Evolutionary conservation across 1,284 basidiomycete species (phyloP).

Genomic region (Ganoderma meredithae): DNA sequence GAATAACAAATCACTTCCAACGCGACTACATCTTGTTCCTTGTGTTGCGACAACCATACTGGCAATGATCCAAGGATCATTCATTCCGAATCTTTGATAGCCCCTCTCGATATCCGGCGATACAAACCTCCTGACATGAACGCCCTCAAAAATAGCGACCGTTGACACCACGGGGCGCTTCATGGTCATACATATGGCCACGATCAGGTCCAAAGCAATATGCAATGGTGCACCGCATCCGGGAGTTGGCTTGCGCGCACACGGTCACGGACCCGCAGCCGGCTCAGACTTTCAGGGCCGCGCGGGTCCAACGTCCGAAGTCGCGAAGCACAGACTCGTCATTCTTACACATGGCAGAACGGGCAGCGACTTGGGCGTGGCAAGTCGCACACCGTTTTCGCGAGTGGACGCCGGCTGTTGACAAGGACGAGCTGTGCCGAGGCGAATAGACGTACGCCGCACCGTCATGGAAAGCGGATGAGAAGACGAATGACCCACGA

Average conservation of each 20-base stretch:
- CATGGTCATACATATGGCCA: slow-evolving; percentile 3
- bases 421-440: slow-evolving; percentile 7
- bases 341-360: slow-evolving; percentile 11
- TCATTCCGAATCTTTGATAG: slow-evolving; percentile 8
- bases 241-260: not conserved
- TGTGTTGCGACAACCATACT: not conserved
- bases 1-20: not conserved
- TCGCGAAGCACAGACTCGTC: slow-evolving; percentile 18
- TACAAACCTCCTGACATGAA: slow-evolving; percentile 5
- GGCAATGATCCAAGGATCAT: not conserved
- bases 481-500: slow-evolving; percentile 17
- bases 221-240: slow-evolving; percentile 10
- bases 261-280: not conserved
- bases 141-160: not conserved
- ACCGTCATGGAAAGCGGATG: slow-evolving; percentile 25
- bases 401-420: slow-evolving; percentile 10
- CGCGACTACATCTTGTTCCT: not conserved
- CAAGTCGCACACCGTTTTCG: not conserved
- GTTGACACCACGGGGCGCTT: not conserved
- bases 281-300: slow-evolving; percentile 12
- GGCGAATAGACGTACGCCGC: slow-evolving; percentile 18
- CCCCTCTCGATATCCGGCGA: slow-evolving; percentile 18
- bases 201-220: slow-evolving; percentile 5
- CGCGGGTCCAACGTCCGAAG: slow-evolving; percentile 20
- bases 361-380: slow-evolving; percentile 3